These are phyloP conservation scores for Grosmannia clavigera DNA, from an alignment of 2,329 filamentous ascomycete species.

Conservation along the genomic window DNA sequence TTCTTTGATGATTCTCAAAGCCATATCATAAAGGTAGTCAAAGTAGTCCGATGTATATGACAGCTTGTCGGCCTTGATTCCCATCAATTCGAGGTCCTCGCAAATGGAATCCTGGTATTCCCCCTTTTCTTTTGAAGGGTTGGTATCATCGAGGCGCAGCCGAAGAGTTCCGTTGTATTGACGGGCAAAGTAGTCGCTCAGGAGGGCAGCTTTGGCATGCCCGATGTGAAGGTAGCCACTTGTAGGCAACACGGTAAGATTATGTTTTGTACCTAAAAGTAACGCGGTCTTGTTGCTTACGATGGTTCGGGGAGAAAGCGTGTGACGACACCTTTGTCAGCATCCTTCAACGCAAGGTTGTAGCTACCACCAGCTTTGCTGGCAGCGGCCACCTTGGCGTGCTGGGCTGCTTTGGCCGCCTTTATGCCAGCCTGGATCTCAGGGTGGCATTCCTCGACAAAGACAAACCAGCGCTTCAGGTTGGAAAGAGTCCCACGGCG, in stretches of 20 bases:
- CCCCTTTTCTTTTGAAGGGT: constrained; percentile 92
- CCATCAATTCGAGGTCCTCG: constrained; percentile 82
- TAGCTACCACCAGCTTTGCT: constrained; percentile 76
- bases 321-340: constrained; percentile 80
- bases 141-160: constrained; percentile 92
- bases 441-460: constrained; percentile 68
- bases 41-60: constrained; percentile 96
- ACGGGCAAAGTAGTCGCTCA: constrained; percentile 96
- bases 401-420: constrained; percentile 53
- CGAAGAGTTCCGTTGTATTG: constrained; percentile 85
- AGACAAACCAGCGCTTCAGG: constrained; percentile 75
- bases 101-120: constrained; percentile 92
- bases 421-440: constrained; percentile 63
- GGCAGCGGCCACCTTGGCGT: constrained; percentile 54
- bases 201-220: constrained; percentile 59
- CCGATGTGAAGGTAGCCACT: constrained; percentile 83
- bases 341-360: constrained; percentile 74
- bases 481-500: constrained; percentile 68
- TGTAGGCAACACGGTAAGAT: constrained; percentile 9
- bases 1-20: constrained; percentile 70
- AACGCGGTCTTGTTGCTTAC: constrained; percentile 28
- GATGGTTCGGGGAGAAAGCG: constrained; percentile 92
- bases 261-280: constrained; percentile 4
- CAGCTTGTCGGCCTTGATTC: constrained; percentile 75
- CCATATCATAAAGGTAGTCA: constrained; percentile 77